Base-by-base conservation (phyloP, 2,329 filamentous ascomycete genomes). In the Calonectria honghensis region DNA sequence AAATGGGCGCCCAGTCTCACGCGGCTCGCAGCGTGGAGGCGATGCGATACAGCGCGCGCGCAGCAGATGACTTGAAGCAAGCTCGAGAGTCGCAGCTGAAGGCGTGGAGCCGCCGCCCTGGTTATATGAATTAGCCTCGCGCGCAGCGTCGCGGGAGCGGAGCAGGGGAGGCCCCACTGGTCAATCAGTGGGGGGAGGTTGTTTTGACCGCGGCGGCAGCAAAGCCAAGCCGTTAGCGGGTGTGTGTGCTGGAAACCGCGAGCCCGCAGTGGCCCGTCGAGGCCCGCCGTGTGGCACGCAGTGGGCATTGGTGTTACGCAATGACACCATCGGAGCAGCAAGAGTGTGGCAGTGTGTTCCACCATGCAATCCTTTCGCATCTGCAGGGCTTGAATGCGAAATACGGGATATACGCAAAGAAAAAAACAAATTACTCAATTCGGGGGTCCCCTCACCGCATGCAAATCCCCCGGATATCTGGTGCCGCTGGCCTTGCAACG, bases 111-210 rank as follows among this genome's bases (percentile, higher is more conserved):
- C 18, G 59, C 16, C 39, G 61, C 61, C 61, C 61, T 64, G 50
- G 68, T 65, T 70, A 54, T 54, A 64, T 70, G 52, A 64, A 70
- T 70, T 41, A 45, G n/a, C 54, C 52, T 54, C 67, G 52, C 37
- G 45, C 48, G n/a, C 52, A 54, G 35, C 24, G 66, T 65, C 61
- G 39, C 52, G 52, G 66, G 50, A 52, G 39, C 52, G 52, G 66
- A 39, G 66, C 50, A 57, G 31, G 68, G 27, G 39, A 18, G 32
- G 50, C 10, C 13, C n/a, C 51, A 31, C 37, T 9, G 68, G 57
- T 35, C 29, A 35, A 63, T 63, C 50, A 64, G 68, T 64, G 57
- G 51, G 61, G 39, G 35, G 57, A 63, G 57, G 57, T 63, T 63
- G 57, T 63, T 63, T 63, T 41, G 57, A 63, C 57, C 57, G 11